Conservation (phyloP, 2,329 filamentous ascomycete species). For the Aspergillus nomiae region DNA sequence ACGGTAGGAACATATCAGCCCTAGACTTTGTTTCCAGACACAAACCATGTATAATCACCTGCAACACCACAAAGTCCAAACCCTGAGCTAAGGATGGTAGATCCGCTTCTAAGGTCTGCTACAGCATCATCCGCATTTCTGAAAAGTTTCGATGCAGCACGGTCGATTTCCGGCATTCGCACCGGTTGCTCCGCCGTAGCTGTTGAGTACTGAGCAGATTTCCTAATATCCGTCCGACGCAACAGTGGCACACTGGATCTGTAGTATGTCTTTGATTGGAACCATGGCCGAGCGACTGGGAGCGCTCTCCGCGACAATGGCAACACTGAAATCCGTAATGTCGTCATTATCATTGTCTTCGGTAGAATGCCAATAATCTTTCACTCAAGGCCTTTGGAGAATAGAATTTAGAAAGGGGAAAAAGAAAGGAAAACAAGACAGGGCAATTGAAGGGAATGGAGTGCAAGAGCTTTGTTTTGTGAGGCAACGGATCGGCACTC, state of each 20-base stretch:
- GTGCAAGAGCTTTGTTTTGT: neutral
- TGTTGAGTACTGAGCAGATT: constrained; percentile 24
- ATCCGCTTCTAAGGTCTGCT: constrained; percentile 69
- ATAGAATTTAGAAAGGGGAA: neutral
- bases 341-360: constrained; percentile 22
- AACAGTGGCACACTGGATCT: constrained; percentile 13
- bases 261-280: constrained; percentile 23
- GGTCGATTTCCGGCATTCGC: constrained; percentile 30
- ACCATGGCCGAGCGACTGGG: constrained; percentile 23
- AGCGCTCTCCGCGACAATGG: constrained; percentile 28
- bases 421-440: neutral
- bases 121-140: constrained; percentile 66
- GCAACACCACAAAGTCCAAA: constrained; percentile 82
- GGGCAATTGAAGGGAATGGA: neutral
- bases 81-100: constrained; percentile 72
- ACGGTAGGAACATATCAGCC: constrained; percentile 4
- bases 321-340: constrained; percentile 26
- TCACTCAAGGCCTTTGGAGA: neutral
- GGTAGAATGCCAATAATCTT: neutral
- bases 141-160: constrained; percentile 40
- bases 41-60: constrained; percentile 42
- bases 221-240: constrained; percentile 7
- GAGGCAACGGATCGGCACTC: constrained; percentile 17
- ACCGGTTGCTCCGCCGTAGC: constrained; percentile 16
- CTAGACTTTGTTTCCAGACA: no score